Conservation (phyloP, 441 rosid species). For the Syzygium syzygioides region DNA sequence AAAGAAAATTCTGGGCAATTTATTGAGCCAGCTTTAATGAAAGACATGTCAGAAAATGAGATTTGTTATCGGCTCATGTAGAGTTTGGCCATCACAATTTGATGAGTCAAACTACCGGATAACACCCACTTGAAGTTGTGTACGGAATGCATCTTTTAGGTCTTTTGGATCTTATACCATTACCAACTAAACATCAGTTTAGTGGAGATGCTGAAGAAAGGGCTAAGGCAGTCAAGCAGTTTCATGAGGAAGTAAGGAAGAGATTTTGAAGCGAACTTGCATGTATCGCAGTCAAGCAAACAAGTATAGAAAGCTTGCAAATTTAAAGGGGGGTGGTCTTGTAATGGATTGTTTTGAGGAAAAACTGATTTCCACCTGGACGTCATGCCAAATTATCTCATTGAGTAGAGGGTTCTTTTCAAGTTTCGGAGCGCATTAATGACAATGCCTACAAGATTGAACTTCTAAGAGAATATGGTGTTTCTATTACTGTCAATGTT, state of each 20-base stretch:
- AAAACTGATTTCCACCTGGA: background rate
- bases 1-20: no score
- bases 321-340: background rate
- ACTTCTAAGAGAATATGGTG: background rate
- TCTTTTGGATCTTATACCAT: no score
- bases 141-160: no score
- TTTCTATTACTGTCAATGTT: background rate
- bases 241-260: background rate
- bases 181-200: no score
- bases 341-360: background rate
- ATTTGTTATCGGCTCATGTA: no score
- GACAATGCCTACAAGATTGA: background rate
- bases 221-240: background rate
- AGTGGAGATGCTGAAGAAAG: no score
- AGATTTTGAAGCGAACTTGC: background rate
- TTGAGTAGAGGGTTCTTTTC: background rate
- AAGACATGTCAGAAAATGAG: no score
- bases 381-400: background rate
- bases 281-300: background rate
- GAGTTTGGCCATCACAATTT: no score
- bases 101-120: no score
- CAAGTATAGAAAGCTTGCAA: background rate
- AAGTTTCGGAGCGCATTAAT: background rate
- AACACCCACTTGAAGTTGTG: no score
- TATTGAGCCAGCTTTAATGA: no score